Percentiles rank a stretch among this genome's conserved stretches.
phyloP scores from a whole-genome alignment of 2,329 filamentous ascomycete species.

The Diaporthe australafricana region DNA sequence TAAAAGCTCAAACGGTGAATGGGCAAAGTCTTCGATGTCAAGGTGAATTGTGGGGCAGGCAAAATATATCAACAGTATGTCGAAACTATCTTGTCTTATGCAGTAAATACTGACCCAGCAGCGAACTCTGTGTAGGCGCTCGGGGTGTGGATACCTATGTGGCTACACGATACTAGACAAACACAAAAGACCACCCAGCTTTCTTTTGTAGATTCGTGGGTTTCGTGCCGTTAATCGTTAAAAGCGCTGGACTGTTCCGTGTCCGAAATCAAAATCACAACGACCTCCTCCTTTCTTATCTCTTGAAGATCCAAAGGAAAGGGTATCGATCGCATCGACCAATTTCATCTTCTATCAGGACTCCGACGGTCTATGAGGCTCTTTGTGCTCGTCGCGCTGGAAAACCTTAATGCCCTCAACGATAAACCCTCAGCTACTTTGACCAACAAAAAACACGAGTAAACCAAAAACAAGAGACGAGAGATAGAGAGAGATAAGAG shows the following conservation, averaged over 20 bases:
- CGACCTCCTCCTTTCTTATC: neutral
- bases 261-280: conserved; percentile 2
- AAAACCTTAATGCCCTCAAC: conserved; percentile 26
- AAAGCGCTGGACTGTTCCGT: neutral
- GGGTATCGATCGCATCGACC: conserved; percentile 20
- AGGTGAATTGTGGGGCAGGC: neutral
- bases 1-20: no score
- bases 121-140: neutral
- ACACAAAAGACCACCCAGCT: conserved; percentile 3
- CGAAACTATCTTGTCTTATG: neutral
- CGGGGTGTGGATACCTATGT: neutral
- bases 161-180: conserved; percentile 15
- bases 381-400: conserved; percentile 28
- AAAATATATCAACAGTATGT: neutral
- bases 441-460: conserved; percentile 6
- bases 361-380: conserved; percentile 30
- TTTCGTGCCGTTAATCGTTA: neutral
- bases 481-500: neutral
- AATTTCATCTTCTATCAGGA: conserved; percentile 23
- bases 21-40: no score
- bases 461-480: neutral
- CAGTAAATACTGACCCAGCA: conserved; percentile 19
- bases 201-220: conserved; percentile 2
- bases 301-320: neutral
- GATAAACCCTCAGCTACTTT: conserved; percentile 25